phyloP scores from a whole-genome alignment of 2,329 filamentous ascomycete genomes.

The Zymoseptoria pseudotritici region DNA sequence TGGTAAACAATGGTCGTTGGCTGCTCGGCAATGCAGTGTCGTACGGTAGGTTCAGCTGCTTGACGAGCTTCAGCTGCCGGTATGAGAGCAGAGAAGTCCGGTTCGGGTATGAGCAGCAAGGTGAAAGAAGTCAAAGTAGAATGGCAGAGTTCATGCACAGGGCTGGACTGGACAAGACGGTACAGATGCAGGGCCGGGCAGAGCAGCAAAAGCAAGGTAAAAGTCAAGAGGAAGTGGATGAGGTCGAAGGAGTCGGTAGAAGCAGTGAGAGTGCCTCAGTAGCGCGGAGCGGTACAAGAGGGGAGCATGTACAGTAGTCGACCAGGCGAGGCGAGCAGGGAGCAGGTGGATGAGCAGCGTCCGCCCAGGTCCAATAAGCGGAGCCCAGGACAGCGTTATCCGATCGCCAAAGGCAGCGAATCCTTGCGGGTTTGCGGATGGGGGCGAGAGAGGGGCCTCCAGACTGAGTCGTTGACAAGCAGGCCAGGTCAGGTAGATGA shows the following conservation, averaged over 20 bases:
- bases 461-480: background rate
- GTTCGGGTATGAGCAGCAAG: background rate
- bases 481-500: background rate
- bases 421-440: background rate
- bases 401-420: background rate
- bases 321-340: background rate
- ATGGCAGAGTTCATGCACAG: no score
- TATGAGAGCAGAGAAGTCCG: background rate
- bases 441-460: background rate
- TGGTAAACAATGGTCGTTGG: slow-evolving; percentile 1
- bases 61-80: background rate
- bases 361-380: background rate
- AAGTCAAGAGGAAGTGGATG: background rate
- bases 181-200: background rate
- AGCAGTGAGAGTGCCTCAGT: no score
- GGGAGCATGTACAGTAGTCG: background rate
- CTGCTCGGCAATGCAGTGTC: slow-evolving; percentile 8
- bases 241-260: background rate
- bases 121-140: no score
- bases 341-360: background rate
- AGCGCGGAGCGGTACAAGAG: background rate
- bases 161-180: no score
- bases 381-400: background rate
- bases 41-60: background rate
- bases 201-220: background rate